Percentiles rank a stretch among this genome's conserved stretches.
Conservation (phyloP, 805 yeast genomes). For the Metschnikowia arizonensis region DNA sequence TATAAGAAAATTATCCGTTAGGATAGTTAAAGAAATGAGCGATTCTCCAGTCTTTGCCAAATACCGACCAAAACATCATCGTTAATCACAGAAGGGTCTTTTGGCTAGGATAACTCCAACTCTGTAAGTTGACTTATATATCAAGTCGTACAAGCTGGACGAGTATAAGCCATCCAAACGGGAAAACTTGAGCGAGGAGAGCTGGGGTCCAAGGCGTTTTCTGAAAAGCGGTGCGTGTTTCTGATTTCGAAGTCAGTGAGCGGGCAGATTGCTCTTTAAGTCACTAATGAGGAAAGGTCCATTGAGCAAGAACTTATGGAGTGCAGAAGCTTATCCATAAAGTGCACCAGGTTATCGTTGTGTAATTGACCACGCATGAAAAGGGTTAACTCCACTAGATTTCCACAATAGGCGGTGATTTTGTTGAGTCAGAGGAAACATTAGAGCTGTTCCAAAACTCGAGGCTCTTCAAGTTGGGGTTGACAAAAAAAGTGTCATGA, state of each 20-base stretch:
- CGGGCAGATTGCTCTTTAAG: constrained; percentile 44
- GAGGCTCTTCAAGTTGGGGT: constrained; percentile 50
- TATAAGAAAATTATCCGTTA: constrained; percentile 60
- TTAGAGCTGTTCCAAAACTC: constrained; percentile 93
- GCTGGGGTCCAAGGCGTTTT: constrained; percentile 52
- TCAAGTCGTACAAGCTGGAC: constrained; percentile 51
- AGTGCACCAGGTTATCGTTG: constrained; percentile 67
- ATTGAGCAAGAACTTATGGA: constrained; percentile 61
- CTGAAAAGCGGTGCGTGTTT: constrained; percentile 80
- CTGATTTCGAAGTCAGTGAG: constrained; percentile 59
- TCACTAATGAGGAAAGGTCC: constrained; percentile 88
- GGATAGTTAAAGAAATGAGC: constrained; percentile 51
- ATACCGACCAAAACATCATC: constrained; percentile 65
- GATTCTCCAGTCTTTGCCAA: constrained; percentile 60
- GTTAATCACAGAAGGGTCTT: constrained; percentile 56
- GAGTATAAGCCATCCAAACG: constrained; percentile 70
- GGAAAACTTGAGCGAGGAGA: constrained; percentile 58
- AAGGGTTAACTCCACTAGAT: constrained; percentile 58
- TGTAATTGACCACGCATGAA: constrained; percentile 93
- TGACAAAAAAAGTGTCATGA: constrained; percentile 72
- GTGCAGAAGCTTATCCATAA: constrained; percentile 51
- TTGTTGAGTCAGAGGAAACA: constrained; percentile 58
- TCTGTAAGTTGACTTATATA: constrained; percentile 51
- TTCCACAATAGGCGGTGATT: constrained; percentile 77
- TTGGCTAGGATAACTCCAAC: constrained; percentile 67